phyloP scores from a whole-genome alignment of 805 yeast species.

The Yueomyces sinensis region DNA sequence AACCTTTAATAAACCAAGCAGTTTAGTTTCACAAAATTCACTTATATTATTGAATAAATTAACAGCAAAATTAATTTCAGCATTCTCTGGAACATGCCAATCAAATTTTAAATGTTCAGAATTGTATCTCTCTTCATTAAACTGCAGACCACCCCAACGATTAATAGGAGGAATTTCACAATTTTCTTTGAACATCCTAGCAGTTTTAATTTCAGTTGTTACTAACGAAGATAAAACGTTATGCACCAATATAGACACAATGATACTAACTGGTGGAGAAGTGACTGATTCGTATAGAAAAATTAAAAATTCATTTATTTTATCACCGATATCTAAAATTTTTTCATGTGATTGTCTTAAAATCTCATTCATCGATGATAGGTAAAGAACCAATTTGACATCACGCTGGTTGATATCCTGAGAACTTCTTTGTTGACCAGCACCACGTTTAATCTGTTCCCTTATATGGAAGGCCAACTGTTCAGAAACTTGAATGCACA shows the following conservation, averaged over 20 bases:
- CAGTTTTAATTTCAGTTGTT: slow-evolving; percentile 42
- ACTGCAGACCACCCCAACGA: slow-evolving; percentile 67
- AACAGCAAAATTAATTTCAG: slow-evolving; percentile 47
- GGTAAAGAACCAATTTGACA: slow-evolving; percentile 54
- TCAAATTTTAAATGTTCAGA: slow-evolving; percentile 37
- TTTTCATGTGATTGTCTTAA: slow-evolving; percentile 49
- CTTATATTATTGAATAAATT: slow-evolving; percentile 40
- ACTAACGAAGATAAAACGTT: slow-evolving; percentile 52
- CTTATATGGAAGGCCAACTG: slow-evolving; percentile 31
- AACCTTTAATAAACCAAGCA: slow-evolving; percentile 23
- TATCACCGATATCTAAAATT: slow-evolving; percentile 30
- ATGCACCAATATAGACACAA: slow-evolving; percentile 48
- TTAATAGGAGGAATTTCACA: slow-evolving; percentile 26
- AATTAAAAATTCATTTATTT: slow-evolving; percentile 28
- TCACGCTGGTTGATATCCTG: slow-evolving; percentile 60
- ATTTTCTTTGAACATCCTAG: slow-evolving; percentile 37
- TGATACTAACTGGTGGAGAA: slow-evolving; percentile 43
- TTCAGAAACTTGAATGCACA: slow-evolving; percentile 13
- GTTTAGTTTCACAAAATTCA: slow-evolving; percentile 28
- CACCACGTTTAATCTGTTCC: slow-evolving; percentile 60
- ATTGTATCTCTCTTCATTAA: slow-evolving; percentile 37
- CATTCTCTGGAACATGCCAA: slow-evolving; percentile 61
- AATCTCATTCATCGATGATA: slow-evolving; percentile 53
- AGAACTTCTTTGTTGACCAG: slow-evolving; percentile 58
- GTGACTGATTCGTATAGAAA: slow-evolving; percentile 19